Base-by-base conservation (phyloP, 495 filamentous ascomycete species). In the Tuber brumale region DNA sequence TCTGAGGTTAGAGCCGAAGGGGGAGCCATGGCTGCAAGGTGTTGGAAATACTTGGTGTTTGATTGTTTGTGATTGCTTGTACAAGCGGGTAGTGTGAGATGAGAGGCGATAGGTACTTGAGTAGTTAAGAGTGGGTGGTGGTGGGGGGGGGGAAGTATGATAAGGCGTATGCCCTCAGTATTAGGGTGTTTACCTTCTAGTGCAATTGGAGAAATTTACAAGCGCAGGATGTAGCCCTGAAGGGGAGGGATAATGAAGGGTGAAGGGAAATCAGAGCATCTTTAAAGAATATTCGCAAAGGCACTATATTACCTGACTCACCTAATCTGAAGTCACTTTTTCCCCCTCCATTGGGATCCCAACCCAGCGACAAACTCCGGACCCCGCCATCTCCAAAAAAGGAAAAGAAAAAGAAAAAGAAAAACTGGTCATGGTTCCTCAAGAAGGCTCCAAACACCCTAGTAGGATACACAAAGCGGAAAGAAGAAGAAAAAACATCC, bases 1-100 rank as follows among this genome's bases (percentile, higher is more conserved):
- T 70, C 51, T 31, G 71, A 69, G 19, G 70, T 19, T 6, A 76
- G 45, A 37, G 78, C 78, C 2, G 78, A 80, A 76, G 78, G 78
- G 46, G 78, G 78, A 37, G 77, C 72, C 78, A 80, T 80, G 14
- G 8, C 66, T 44, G 39, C 44, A 41, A n/a, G 35, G 57, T 51
- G 44, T 44, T 9, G 10, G 19, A 66, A 35, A 18, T 16, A 16
- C 57, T 16, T 16, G 12, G 57, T 7, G 14, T 66, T 66, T 35
- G 57, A 18, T 16, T 19, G 27, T 5, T 66, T 31, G 57, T 66
- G 27, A 8, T 16, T 31, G 57, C 10, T 31, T 66, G n/a, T 66
- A 10, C 18, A 21, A 10, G 27, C 3, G 18, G 27, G n/a, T 7
- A 18, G 70, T 48, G 42, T 31, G 46, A 27, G 31, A 72, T 72